A percentile compares a stretch with the other conserved stretches of the same genome.
These are phyloP conservation scores for Claviceps citrina DNA, from an alignment of 2,329 filamentous ascomycete species.

Conservation along the genomic window DNA sequence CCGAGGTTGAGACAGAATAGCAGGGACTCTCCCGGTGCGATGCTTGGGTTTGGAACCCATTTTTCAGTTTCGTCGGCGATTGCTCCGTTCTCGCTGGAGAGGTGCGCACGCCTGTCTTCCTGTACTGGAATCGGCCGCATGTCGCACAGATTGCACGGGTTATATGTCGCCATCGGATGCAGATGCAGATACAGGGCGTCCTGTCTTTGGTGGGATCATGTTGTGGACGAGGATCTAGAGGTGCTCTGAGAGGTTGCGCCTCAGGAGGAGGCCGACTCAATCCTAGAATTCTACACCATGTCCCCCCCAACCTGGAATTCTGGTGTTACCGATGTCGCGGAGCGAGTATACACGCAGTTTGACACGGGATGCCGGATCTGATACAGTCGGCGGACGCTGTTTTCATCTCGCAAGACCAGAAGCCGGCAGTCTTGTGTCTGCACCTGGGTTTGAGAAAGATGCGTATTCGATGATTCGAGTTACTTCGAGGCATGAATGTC, in stretches of 20 bases:
- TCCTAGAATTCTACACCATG: conserved; percentile 44
- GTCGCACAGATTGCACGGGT: conserved; percentile 44
- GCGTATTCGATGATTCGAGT: no score
- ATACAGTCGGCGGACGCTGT: conserved; percentile 40
- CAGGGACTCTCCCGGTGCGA: conserved; percentile 44
- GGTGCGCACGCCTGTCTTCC: conserved; percentile 46
- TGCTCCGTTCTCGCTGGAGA: conserved; percentile 46
- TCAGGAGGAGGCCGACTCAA: conserved; percentile 51
- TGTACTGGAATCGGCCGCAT: conserved; percentile 42
- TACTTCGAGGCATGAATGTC: no score
- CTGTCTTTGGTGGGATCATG: no score
- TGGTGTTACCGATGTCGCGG: conserved; percentile 47
- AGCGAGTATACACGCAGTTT: conserved; percentile 46
- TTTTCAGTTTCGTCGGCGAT: conserved; percentile 39
- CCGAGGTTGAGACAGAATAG: conserved; percentile 45
- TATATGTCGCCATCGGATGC: conserved; percentile 46
- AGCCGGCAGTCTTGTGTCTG: conserved; percentile 33
- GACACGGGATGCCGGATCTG: conserved; percentile 43
- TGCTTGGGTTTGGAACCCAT: conserved; percentile 48
- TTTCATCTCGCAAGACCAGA: conserved; percentile 38
- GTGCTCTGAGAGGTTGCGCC: conserved; percentile 51
- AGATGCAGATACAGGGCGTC: no score
- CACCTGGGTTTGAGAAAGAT: no score
- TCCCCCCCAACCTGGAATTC: conserved; percentile 53
- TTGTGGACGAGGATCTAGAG: conserved; percentile 41